Base-by-base conservation (phyloP, 2,329 filamentous ascomycete genomes). In the Sporothrix humicola region DNA sequence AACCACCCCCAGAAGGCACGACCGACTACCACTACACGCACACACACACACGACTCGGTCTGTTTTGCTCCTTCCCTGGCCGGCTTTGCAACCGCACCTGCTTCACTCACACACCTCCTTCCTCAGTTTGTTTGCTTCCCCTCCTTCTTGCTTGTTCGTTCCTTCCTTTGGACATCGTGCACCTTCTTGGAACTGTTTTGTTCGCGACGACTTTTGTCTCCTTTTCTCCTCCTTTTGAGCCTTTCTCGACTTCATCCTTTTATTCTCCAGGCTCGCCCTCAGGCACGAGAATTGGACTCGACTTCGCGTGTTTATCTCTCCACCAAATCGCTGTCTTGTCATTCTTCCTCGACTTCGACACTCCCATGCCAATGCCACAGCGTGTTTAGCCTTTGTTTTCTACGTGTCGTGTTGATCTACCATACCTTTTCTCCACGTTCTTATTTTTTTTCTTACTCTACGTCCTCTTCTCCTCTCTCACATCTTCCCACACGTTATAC, bases 311-410 rank as follows among this genome's bases (percentile, higher is more conserved):
- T 68, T 71, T 72, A 63, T 56, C 74, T 56, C 74, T 26, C 54
- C 56, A 68, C 44, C 63, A 44, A 42, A 48, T 12, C 26, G 26
- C 50, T 13, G 70, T 52, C 73, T 50, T 70, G 72, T 71, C 72
- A 73, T 73, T 73, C 73, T 73, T 72, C 70, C 63, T 66, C 56
- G 37, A 23, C 42, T 59, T 56, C 20, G 42, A n/a, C 48, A 26
- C 52, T 63, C 70, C 70, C 73, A 74, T 74, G 63, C 72, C 74
- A 73, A 65, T 71, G 74, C 69, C 63, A 17, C 73, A 56, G 52
- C 73, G 66, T 74, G 71, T 73, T 73, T 74, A 68, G 59, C 12
- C 42, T 44, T 63, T 69, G 65, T 66, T 65, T 73, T 59, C 44
- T 52, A 71, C 72, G 69, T 66, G 71, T 72, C 48, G 31, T 63